Evolutionary conservation across 2,329 filamentous ascomycete species (phyloP).

Genomic region (Aspergillus uvarum): DNA sequence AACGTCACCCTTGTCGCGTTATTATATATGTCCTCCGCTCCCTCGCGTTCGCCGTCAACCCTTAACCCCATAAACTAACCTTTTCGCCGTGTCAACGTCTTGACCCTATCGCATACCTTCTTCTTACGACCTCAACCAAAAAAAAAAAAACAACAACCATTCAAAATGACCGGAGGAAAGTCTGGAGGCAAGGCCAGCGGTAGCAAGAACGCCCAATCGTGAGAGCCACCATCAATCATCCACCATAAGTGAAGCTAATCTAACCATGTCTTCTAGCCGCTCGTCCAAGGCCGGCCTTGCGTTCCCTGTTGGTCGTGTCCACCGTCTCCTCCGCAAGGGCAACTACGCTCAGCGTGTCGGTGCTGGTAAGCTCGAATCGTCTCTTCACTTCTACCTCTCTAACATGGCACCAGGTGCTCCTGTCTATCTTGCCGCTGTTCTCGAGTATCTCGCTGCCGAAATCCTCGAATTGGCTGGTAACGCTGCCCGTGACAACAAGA

Average conservation of each 20-base stretch:
- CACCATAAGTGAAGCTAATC: conserved; percentile 2
- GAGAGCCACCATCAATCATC: conserved; percentile 51
- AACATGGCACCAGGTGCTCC: conserved; percentile 62
- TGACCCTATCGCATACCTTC: neutral
- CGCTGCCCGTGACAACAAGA: conserved; percentile 99
- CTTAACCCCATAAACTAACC: conserved; percentile 28
- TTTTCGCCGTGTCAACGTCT: conserved; percentile 7
- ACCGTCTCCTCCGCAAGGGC: conserved; percentile 97
- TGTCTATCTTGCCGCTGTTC: conserved; percentile 94
- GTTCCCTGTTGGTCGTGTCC: conserved; percentile 98
- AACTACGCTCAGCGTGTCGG: conserved; percentile 99
- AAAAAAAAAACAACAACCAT: conserved; percentile 34
- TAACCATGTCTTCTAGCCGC: conserved; percentile 64
- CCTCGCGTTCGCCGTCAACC: conserved; percentile 34
- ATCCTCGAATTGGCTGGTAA: conserved; percentile 99
- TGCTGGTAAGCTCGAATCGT: conserved; percentile 63
- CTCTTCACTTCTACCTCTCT: neutral
- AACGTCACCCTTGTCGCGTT: conserved; percentile 46
- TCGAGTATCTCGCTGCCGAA: conserved; percentile 97
- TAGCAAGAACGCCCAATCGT: conserved; percentile 99
- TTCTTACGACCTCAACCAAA: conserved; percentile 16
- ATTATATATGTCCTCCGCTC: conserved; percentile 45
- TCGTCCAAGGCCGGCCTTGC: conserved; percentile 99
- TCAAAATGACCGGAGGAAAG: conserved; percentile 99
- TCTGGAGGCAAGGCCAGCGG: conserved; percentile 99